Evolutionary conservation across 148 eudicot species (phyloP), one percentile per base, ranked within the genome.

Genomic region (Cornus kousa): DNA sequence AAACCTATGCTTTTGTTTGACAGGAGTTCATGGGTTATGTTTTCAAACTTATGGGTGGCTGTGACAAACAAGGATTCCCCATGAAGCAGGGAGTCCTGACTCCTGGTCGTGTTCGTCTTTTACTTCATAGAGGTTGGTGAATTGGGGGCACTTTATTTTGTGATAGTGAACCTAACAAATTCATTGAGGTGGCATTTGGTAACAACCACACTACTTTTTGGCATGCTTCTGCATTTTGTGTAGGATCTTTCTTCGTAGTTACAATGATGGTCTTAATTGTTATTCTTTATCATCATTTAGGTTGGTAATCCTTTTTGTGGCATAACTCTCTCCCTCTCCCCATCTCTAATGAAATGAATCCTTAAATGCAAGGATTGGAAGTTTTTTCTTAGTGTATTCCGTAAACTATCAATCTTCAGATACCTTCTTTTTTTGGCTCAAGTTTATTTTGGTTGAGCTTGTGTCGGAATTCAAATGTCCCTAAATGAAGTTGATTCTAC

Each of bases 71-170:
- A 77, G 86, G 86, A 53, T 84, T 84, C 48, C 86, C 86, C 75
- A 84, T 84, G 86, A 84, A 84, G 70, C 86, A 84, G 81, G 86
- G 86, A 67, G 86, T 84, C 17, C 75, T 84, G 68, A 84, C 86
- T 65, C 83, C 83, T 6, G 86, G 86, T 7, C 86, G 86, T 84
- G 86, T 84, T 65, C 80, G 86, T 33, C 86, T 84, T 11, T 64
- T 83, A 73, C 86, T 83, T 31, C 74, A 76, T 22, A 35, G 86
- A 72, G 86, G 86, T 83, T 24, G 66, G 75, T 76, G 9, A 31
- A 7, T 28, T 59, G 78, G 28, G 5, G 20, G 24, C 14, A 33
- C 43, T 75, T 37, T 40, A 20, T 32, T 53, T 11, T 28, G 76
- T n/a, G 35, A 68, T 32, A 33, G 1, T 68, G 20, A 68, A 68